Percentiles rank a stretch among this genome's conserved stretches.
Conservation (phyloP, 2,329 filamentous ascomycete species). For the Aspergillus neotritici region DNA sequence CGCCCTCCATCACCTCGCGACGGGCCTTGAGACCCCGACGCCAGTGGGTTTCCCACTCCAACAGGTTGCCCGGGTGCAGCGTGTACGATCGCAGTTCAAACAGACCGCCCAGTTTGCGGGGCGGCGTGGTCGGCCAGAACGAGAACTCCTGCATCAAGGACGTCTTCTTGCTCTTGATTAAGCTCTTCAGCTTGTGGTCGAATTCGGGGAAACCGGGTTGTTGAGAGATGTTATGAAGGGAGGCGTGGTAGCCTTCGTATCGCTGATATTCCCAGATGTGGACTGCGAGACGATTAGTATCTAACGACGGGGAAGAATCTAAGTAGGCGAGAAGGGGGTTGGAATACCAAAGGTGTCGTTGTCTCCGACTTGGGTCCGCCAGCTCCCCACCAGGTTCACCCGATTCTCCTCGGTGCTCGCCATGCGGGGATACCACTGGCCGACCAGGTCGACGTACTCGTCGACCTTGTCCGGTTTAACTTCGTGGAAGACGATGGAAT, state of each 20-base stretch:
- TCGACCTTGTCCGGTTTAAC: slow-evolving; percentile 94
- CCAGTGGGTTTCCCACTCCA: slow-evolving; percentile 99
- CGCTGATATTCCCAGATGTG: slow-evolving; percentile 99
- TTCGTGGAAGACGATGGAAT: slow-evolving; percentile 93
- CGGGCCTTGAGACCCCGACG: slow-evolving; percentile 82
- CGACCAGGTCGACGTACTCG: slow-evolving; percentile 85
- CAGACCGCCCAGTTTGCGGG: slow-evolving; percentile 80
- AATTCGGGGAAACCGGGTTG: slow-evolving; percentile 82
- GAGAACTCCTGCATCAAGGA: slow-evolving; percentile 99
- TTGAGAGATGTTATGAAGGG: slow-evolving; percentile 73
- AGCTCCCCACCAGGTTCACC: slow-evolving; percentile 93
- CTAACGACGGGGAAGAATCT: neutral
- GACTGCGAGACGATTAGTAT: slow-evolving; percentile 54
- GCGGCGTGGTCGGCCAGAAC: slow-evolving; percentile 95
- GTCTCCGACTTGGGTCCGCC: slow-evolving; percentile 95
- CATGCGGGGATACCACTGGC: slow-evolving; percentile 87
- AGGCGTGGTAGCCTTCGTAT: slow-evolving; percentile 92
- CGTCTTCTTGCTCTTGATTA: slow-evolving; percentile 77
- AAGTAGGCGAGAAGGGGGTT: neutral
- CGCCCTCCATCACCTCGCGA: slow-evolving; percentile 96
- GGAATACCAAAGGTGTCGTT: slow-evolving; percentile 84
- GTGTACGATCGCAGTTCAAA: slow-evolving; percentile 98
- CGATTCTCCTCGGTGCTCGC: slow-evolving; percentile 80
- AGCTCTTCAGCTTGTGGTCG: slow-evolving; percentile 73
- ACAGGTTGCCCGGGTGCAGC: slow-evolving; percentile 85